These are phyloP conservation scores for Erigeron canadensis DNA, from an alignment of 129 eudicot species.

Conservation along the genomic window DNA sequence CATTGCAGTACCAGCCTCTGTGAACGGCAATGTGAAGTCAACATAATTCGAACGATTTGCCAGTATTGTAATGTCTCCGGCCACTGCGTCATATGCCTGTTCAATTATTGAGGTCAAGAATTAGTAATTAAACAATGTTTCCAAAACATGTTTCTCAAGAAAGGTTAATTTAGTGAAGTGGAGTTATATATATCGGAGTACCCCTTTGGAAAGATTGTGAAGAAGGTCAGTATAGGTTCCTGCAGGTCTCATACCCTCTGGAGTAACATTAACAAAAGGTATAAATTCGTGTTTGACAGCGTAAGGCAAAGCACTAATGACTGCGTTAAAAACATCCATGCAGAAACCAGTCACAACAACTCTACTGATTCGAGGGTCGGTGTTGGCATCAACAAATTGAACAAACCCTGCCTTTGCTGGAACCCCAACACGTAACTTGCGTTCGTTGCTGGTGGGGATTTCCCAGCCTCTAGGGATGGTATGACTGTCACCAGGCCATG, in stretches of 20 bases:
- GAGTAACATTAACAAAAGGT: not conserved
- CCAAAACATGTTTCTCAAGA: not conserved
- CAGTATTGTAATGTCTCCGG: not conserved
- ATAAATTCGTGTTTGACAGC: not conserved
- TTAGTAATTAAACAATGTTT: not conserved
- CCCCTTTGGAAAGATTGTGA: not conserved
- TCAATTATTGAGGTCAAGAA: not conserved
- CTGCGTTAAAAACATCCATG: not conserved
- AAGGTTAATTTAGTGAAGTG: not conserved
- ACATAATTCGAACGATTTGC: not conserved
- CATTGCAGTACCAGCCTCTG: not conserved
- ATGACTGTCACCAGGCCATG: not conserved
- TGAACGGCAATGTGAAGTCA: not conserved
- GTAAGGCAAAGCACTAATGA: not conserved
- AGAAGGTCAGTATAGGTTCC: not conserved
- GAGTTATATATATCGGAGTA: not conserved
- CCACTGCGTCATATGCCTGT: not conserved
- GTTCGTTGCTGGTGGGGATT: not conserved
- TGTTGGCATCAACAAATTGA: not conserved
- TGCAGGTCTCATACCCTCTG: not conserved
- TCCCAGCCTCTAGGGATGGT: not conserved
- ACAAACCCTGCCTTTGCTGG: not conserved
- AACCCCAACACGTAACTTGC: not conserved
- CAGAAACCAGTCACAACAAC: not conserved
- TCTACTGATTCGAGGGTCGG: not conserved